Base-by-base conservation (phyloP, 805 yeast species). In the Henningerozyma blattae region DNA sequence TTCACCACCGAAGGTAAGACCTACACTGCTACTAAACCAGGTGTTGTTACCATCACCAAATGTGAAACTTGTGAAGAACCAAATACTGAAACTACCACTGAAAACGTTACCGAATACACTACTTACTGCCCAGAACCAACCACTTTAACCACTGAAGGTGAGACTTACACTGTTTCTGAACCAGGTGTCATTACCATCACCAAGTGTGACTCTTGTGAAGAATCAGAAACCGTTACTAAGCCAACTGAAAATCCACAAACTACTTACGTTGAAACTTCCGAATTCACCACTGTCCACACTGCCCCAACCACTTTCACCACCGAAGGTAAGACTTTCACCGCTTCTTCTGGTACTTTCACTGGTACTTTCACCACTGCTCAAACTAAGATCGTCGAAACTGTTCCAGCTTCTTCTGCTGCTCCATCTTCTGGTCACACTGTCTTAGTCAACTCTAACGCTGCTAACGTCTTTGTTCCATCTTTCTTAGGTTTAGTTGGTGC, bases 141-240 rank as follows among this genome's bases (percentile, higher is more conserved):
- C 22, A 15, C 27, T 24, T 14, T 24, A 29, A 17, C 31, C 12
- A 34, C 59, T 39, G 43, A n/a, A n/a, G 68, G 68, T 67, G 56
- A 57, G 57, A 79, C 89, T 54, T 70, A 73, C 73, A 73, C 80
- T 45, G 85, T 78, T 55, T 74, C 87, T 41, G 77, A 59, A 50
- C 75, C 89, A 41, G 79, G 89, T 58, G 81, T 91, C 47, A 61
- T 83, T 51, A 82, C 91, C 59, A 70, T 82, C 72, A 79, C 93
- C 52, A 78, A 83, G 69, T 76, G 83, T 63, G 87, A 87, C 58
- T 83, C 89, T 27, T 51, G 74, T 52, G 38, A 48, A 17, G 41
- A 31, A 38, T 33, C 47, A 36, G 33, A 34, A 24, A 28, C 41
- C 15, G 27, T 27, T 26, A 29, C 22, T n/a, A n/a, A n/a, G n/a